Base-by-base conservation (phyloP, 225 moss, liverwort and hornwort species). In the Bryum argenteum region DNA sequence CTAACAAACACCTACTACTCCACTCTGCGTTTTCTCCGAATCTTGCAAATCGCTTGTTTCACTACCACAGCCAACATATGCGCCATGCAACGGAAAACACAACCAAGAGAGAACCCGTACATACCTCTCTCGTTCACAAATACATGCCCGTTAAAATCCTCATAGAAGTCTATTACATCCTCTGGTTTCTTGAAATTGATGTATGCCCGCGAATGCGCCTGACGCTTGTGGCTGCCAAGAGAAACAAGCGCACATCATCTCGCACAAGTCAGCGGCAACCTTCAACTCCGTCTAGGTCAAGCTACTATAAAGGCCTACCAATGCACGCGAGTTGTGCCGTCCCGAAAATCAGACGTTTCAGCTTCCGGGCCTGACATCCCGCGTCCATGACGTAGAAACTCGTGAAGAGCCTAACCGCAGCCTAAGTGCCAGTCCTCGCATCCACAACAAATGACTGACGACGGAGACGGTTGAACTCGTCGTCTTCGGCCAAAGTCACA, bases 111-210 rank as follows among this genome's bases (percentile, higher is more conserved):
- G 23, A 75, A 68, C 19, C 26, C 23, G 47, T 18, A 33, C 81
- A 8, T 43, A 93, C 93, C 93, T 90, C 87, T 90, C 76, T 91
- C 91, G 63, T 91, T 94, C 66, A 94, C 91, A 72, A 94, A 94
- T 10, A 94, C 75, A 72, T 91, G 94, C 55, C 89, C 90, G 61
- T 94, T 86, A 65, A 94, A 91, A 70, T 87, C 89, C 59, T 90
- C 94, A 45, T 77, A 94, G 72, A 94, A 94, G 66, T 90, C 88
- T 39, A 85, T 84, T 15, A 94, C 94, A 79, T 94, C 94, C 79
- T 91, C 94, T 41, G 91, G 87, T 73, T 88, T 94, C 58, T 91
- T 94, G 65, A 94, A 94, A 75, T 91, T 91, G 74, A 94, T 89
- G 47, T 94, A 94, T 10, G 94, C 94, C 71, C 88, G 90, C 66